These are phyloP conservation scores for Macrolepiota dolichaula DNA, from an alignment of 768 basidiomycete species.

Conservation along the genomic window DNA sequence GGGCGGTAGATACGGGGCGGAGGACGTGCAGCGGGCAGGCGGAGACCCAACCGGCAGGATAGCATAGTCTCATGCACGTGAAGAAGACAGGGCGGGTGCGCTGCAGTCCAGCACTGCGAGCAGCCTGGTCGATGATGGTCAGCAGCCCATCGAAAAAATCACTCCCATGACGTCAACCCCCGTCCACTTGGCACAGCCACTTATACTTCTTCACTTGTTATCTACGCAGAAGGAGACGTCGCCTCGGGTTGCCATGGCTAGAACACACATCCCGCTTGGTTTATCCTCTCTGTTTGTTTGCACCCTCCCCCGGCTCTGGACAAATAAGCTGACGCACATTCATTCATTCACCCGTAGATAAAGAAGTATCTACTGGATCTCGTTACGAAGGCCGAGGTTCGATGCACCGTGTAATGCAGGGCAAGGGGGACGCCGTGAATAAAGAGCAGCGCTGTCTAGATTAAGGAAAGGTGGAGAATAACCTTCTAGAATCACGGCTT, in stretches of 20 bases:
- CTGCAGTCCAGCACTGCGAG: neutral
- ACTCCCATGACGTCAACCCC: conserved; percentile 11
- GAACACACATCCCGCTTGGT: neutral
- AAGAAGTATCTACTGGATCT: neutral
- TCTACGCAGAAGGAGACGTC: neutral
- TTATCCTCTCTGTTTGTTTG: neutral
- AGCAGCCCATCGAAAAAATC: neutral
- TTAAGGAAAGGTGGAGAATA: neutral
- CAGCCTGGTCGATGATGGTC: neutral
- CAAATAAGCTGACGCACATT: neutral
- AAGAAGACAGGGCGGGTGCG: neutral
- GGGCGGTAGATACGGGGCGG: neutral
- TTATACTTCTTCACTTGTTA: neutral
- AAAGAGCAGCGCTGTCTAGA: neutral
- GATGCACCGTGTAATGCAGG: neutral
- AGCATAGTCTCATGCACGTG: neutral
- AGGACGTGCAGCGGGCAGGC: neutral
- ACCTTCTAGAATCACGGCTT: neutral
- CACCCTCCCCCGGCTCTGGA: neutral
- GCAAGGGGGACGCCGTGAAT: neutral
- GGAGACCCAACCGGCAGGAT: neutral
- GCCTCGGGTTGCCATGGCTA: neutral
- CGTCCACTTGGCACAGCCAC: neutral
- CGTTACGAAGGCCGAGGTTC: neutral
- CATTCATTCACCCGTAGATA: neutral